Base-by-base conservation (phyloP, 768 basidiomycete genomes). In the Lactarius sp. region DNA sequence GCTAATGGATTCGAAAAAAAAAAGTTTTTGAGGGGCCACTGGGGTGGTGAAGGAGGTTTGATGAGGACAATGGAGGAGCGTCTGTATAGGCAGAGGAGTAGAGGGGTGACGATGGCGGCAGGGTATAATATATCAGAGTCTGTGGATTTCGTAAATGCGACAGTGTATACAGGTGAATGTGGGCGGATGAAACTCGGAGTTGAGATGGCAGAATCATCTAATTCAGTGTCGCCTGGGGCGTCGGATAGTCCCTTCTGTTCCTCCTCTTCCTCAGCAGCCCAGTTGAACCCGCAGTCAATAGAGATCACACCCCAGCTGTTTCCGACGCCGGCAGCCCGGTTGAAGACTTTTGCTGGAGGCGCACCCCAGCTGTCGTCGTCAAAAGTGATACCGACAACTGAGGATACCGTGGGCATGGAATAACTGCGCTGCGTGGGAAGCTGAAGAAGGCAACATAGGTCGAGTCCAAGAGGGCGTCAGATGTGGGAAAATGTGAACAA, bases 281-380 rank as follows among this genome's bases (percentile, higher is more conserved):
- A 92, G 73, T 89, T 79, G 71, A 90, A 92, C 18, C 91, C 91
- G 52, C 88, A 83, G 12, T 92, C 92, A 52, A 92, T 86, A 41
- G 84, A 90, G 20, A 90, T 92, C 64, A 93, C 90, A 7, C 87
- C 87, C 88, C 89, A 93, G 74, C 89, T 91, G 65, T 84, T 83
- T 37, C 85, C 83, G 59, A 87, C 84, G 62, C 86, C 88, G 44
- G 87, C 80, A 7, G 86, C 76, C 63, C 82, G 78, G 74, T 85
- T 84, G 20, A 86, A 78, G 57, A 67, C 70, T 60, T 75, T 75
- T 4, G 80, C 73, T 36, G 80, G 77, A 47, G 83, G 77, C 33
- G 80, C 69, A 64, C 80, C 78, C 88, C 88, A 89, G 70, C 85
- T 87, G 66, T 75, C 76, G 57, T 83, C 85, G 71, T 88, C 87